Evolutionary conservation across 441 rosid species (phyloP).

Genomic region (Aquilaria agallochum): DNA sequence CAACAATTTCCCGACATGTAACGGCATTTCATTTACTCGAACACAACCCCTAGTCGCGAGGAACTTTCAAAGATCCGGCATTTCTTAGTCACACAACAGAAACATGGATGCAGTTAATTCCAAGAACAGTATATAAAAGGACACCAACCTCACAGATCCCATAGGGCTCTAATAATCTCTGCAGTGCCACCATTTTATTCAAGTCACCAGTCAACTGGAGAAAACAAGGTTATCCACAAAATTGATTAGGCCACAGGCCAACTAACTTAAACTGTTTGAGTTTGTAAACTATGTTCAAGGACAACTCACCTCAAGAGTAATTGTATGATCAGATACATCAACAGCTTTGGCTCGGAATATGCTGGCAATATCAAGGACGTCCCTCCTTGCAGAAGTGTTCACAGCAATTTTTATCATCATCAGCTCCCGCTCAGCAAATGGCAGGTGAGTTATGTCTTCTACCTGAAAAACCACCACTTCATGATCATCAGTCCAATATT

Average conservation of each 20-base stretch:
- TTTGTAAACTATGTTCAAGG: background rate
- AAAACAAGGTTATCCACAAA: conserved; percentile 3
- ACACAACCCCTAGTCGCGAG: background rate
- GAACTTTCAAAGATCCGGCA: background rate
- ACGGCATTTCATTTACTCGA: background rate
- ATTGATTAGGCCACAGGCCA: background rate
- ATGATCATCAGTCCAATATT: too few species aligned
- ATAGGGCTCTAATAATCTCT: conserved; percentile 48
- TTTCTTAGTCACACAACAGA: too few species aligned
- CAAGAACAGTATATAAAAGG: background rate
- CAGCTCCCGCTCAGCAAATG: conserved; percentile 68
- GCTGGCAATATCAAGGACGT: conserved; percentile 65
- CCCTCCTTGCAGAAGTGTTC: conserved; percentile 59
- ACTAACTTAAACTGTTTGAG: background rate
- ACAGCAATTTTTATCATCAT: conserved; percentile 67
- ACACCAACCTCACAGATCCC: conserved; percentile 68
- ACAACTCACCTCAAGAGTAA: conserved; percentile 56
- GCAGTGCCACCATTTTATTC: conserved; percentile 66
- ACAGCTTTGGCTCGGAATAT: conserved; percentile 68
- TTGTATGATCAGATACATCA: conserved; percentile 72
- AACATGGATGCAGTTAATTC: too few species aligned
- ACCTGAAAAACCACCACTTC: conserved; percentile 37
- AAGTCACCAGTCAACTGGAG: conserved; percentile 64
- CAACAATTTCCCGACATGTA: background rate
- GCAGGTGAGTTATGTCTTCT: conserved; percentile 53